These are phyloP conservation scores for Gentiana dahurica DNA, from an alignment of 257 asterid genomes.

Conservation along the genomic window DNA sequence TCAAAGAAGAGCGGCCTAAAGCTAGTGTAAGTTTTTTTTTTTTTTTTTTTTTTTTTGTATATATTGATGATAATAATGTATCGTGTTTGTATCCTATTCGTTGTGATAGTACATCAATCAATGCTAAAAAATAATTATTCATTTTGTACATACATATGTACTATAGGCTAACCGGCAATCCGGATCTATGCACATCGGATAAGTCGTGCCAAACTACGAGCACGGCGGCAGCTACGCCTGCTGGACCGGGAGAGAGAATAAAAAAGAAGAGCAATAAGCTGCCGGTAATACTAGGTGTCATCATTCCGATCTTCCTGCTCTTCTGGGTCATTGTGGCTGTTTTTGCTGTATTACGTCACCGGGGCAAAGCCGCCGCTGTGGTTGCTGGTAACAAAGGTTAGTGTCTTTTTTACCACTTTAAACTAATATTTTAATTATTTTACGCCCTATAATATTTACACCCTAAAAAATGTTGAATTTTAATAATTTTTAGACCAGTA, in stretches of 20 bases:
- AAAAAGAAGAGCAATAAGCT: slow-evolving; percentile 16
- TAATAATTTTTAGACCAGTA: background rate
- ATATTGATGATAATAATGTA: too few relatives aligned
- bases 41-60: background rate
- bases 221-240: slow-evolving; percentile 3
- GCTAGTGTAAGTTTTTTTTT: slow-evolving; percentile 22
- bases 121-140: too few relatives aligned
- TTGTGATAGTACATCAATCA: too few relatives aligned
- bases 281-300: slow-evolving; percentile 28
- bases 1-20: slow-evolving; percentile 26
- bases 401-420: too few relatives aligned
- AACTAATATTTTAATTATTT: too few relatives aligned
- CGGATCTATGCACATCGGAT: slow-evolving; percentile 33
- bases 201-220: slow-evolving; percentile 20
- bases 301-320: slow-evolving; percentile 19
- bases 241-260: background rate
- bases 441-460: too few relatives aligned
- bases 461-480: background rate
- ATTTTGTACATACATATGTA: too few relatives aligned
- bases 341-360: slow-evolving; percentile 12
- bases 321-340: slow-evolving; percentile 20
- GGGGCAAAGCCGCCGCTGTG: slow-evolving; percentile 7
- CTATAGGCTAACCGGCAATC: slow-evolving; percentile 39
- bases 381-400: slow-evolving; percentile 13
- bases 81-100: too few relatives aligned